Conservation (phyloP, 2,329 filamentous ascomycete species). For the Xylariaceae sp. region DNA sequence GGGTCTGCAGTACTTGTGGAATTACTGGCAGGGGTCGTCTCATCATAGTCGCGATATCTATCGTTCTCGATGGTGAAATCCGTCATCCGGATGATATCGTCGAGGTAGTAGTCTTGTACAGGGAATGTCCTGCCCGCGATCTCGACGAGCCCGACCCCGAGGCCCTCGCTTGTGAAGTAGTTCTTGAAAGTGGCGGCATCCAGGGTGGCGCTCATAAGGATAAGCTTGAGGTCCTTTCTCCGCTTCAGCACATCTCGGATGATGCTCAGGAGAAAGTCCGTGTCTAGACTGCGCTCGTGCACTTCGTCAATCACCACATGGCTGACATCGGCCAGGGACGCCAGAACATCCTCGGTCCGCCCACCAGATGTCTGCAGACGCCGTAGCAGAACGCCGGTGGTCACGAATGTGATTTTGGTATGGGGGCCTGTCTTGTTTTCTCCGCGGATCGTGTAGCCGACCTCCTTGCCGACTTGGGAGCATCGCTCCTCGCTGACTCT, state of each 20-base stretch:
- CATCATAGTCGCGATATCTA: constrained; percentile 28
- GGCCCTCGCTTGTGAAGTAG: constrained; percentile 69
- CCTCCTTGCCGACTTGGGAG: constrained; percentile 72
- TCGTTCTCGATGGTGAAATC: constrained; percentile 50
- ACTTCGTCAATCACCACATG: constrained; percentile 96
- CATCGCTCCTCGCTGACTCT: constrained; percentile 91
- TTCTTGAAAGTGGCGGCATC: constrained; percentile 79
- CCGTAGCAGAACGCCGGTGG: constrained; percentile 85
- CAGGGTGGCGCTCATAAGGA: constrained; percentile 94
- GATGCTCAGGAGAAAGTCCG: constrained; percentile 86
- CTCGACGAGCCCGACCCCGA: constrained; percentile 72
- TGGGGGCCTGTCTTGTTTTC: constrained; percentile 69
- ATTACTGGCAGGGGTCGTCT: constrained; percentile 38
- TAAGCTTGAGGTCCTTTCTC: constrained; percentile 75
- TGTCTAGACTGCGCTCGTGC: constrained; percentile 90
- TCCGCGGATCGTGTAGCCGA: constrained; percentile 87
- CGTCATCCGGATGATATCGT: constrained; percentile 78
- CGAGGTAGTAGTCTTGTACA: constrained; percentile 83
- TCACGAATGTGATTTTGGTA: constrained; percentile 93
- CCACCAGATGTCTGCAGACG: constrained; percentile 87
- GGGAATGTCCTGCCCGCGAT: constrained; percentile 87
- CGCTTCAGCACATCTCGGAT: constrained; percentile 73
- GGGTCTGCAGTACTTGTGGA: constrained; percentile 39
- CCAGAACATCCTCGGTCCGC: constrained; percentile 70
- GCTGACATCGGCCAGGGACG: constrained; percentile 81